A percentile compares a stretch with the other conserved stretches of the same genome.
Evolutionary conservation across 2,329 filamentous ascomycete species (phyloP).

Genomic region (Tolypocladium album): DNA sequence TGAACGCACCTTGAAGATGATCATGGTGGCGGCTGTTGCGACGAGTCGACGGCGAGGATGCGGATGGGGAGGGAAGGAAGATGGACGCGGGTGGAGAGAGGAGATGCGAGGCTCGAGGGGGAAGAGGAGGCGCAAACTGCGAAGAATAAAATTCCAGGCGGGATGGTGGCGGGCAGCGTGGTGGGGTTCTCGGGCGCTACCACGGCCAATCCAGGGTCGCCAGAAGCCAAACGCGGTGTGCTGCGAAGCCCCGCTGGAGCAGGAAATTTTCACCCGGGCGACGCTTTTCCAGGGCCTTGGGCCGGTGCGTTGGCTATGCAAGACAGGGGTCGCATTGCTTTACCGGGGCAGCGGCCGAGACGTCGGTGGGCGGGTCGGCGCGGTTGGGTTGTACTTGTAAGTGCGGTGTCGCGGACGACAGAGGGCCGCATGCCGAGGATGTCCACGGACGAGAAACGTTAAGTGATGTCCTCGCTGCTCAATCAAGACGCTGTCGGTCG

Average conservation of each 20-base stretch:
- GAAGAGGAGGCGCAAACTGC: background rate
- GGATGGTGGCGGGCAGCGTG: background rate
- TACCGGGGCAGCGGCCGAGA: background rate
- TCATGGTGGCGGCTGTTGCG: constrained; percentile 47
- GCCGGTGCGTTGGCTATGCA: background rate
- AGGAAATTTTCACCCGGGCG: background rate
- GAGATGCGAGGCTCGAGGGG: background rate
- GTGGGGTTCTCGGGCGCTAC: background rate
- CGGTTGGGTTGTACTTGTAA: background rate
- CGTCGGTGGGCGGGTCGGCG: too few species aligned
- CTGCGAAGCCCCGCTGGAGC: background rate
- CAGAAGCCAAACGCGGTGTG: background rate
- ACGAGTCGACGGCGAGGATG: constrained; percentile 1
- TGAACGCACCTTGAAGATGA: constrained; percentile 56
- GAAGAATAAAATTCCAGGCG: background rate
- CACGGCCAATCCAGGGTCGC: background rate
- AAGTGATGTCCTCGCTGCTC: background rate
- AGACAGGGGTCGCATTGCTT: background rate
- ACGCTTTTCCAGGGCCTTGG: too few species aligned
- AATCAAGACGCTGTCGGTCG: background rate
- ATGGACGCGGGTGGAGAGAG: constrained; percentile 5
- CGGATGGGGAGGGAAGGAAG: constrained; percentile 1
- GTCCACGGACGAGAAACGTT: too few species aligned
- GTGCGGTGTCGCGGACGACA: background rate
- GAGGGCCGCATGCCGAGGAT: too few species aligned